Conservation (phyloP, 345 rosid species). For the Corchorus capsularis region DNA sequence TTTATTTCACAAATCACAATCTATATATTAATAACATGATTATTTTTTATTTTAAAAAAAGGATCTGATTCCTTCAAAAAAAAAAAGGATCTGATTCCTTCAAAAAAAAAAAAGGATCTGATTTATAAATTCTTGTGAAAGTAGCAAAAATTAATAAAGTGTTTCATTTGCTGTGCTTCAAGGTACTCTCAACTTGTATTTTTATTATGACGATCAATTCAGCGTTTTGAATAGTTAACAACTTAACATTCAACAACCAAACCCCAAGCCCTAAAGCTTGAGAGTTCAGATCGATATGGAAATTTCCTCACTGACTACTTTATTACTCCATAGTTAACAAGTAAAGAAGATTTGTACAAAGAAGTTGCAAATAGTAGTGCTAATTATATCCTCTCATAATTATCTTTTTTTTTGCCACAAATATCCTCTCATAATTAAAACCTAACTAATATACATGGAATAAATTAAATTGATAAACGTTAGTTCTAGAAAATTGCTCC, state of each 20-base stretch:
- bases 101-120: background rate
- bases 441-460: too few species aligned
- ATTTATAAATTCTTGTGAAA: too few species aligned
- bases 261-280: background rate
- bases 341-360: too few species aligned
- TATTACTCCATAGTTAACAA: too few species aligned
- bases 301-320: background rate
- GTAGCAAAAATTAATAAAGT: background rate
- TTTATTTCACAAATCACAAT: background rate
- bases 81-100: background rate
- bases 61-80: too few species aligned
- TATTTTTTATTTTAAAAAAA: too few species aligned
- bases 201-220: background rate
- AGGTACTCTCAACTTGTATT: slow-evolving; percentile 8
- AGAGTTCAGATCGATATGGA: background rate
- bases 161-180: slow-evolving; percentile 27
- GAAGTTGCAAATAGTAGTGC: too few species aligned
- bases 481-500: too few species aligned
- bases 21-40: background rate
- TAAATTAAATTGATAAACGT: too few species aligned
- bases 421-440: too few species aligned
- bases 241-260: background rate
- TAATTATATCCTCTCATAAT: too few species aligned
- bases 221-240: background rate
- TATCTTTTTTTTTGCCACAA: too few species aligned